Conservation (phyloP, 306 rosid genomes). For the Vigna radiata region DNA sequence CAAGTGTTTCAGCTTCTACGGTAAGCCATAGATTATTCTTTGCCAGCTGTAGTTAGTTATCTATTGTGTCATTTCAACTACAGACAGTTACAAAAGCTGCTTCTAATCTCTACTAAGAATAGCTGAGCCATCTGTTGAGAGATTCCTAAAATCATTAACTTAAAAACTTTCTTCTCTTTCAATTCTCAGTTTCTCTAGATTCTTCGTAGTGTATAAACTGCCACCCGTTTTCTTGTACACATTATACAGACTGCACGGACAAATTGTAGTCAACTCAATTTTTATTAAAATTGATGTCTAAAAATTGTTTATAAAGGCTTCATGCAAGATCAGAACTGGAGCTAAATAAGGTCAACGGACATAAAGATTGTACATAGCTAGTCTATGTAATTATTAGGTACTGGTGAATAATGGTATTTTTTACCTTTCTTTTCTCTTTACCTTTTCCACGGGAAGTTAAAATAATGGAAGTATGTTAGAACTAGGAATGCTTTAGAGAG, state of each 20-base stretch:
- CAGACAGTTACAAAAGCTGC: too few species aligned
- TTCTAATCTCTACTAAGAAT: too few species aligned
- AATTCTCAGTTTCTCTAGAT: too few species aligned
- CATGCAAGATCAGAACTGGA: slow-evolving; percentile 27
- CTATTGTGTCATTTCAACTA: too few species aligned
- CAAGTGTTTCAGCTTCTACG: too few species aligned
- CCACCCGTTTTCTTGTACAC: slow-evolving; percentile 23
- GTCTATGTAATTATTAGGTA: neutral
- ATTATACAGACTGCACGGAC: neutral
- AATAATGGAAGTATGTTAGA: neutral
- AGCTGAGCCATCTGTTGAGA: too few species aligned
- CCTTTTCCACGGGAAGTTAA: slow-evolving; percentile 1
- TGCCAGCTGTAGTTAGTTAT: too few species aligned
- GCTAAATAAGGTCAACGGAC: slow-evolving; percentile 21
- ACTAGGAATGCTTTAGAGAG: slow-evolving; percentile 32
- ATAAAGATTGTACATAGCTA: slow-evolving; percentile 26
- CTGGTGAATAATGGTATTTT: slow-evolving; percentile 8
- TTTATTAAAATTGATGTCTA: slow-evolving; percentile 12
- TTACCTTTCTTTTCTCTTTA: neutral
- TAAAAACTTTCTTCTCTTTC: too few species aligned
- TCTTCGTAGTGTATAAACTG: slow-evolving; percentile 18
- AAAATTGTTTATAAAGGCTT: neutral
- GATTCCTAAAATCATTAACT: too few species aligned
- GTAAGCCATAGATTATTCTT: too few species aligned
- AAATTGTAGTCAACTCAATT: slow-evolving; percentile 29